Evolutionary conservation across 192 early-diverging fungal genomes (phyloP), one percentile per base, ranked within the genome.

Genomic region (Linnemannia exigua): DNA sequence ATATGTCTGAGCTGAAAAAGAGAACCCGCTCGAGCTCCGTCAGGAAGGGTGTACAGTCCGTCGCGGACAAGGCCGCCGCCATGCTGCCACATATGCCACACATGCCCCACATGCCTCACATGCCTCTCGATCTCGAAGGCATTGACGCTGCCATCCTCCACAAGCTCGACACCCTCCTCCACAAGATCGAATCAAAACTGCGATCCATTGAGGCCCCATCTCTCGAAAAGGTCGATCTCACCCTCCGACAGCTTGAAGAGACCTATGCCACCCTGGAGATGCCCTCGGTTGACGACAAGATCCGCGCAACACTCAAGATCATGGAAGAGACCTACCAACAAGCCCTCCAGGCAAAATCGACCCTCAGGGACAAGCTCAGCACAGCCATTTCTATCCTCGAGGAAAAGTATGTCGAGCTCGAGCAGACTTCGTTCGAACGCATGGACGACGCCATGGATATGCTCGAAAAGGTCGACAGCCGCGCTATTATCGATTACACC

Each of bases 371-470:
- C 35, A 84, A 89, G n/a, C 66, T 77, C 9, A 77, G 68, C 48
- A 78, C 82, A 3, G 78, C 88, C 17, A 76, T 86, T 17, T 20
- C 63, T 25, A 86, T 86, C 31, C 74, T 86, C 8, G 83, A 86
- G 47, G 83, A 88, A 67, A 88, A 88, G 46, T 88, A 82, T 48
- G 54, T 86, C 28, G 83, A 88, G 52, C 74, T 88, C 44, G 88
- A 85, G 52, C 77, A 88, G 71, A 88, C 73, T 7, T 89, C 72
- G 28, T 89, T 83, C 66, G 79, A 79, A 74, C 80, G 72, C 5
- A 90, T 93, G 70, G 92, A 93, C 31, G 92, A 93, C 75, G 88
- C 87, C 44, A 90, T 89, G 37, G 90, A 89, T 2, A 90, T 93
- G 48, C 68, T 93, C 6, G 88, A 86, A 31, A 91, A 90, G 70